These are phyloP conservation scores for Linum tenue DNA, from an alignment of 345 rosid species.

Conservation along the genomic window DNA sequence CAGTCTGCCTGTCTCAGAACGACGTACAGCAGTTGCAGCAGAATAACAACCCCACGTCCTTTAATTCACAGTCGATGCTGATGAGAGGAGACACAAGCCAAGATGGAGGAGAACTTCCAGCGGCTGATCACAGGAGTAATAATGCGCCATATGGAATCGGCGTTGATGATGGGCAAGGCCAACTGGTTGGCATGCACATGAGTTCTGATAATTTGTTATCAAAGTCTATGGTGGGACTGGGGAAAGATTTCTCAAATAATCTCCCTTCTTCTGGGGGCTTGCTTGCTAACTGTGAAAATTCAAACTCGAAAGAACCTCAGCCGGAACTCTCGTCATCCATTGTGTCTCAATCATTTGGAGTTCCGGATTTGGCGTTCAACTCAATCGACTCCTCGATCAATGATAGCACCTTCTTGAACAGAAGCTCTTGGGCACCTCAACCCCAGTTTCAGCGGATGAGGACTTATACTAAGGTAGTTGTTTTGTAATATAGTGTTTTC, in stretches of 20 bases:
- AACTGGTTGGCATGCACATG: constrained; percentile 21
- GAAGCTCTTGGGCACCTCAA: constrained; percentile 39
- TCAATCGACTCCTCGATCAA: constrained; percentile 47
- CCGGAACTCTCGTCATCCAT: constrained; percentile 54
- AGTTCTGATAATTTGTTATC: constrained; percentile 32
- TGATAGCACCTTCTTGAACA: constrained; percentile 36
- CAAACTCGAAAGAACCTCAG: constrained; percentile 44
- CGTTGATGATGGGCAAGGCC: constrained; percentile 31
- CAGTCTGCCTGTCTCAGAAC: constrained; percentile 49
- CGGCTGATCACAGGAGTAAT: constrained; percentile 31
- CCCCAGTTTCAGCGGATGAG: constrained; percentile 50
- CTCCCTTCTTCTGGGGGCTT: constrained; percentile 38
- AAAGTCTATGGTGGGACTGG: constrained; percentile 35
- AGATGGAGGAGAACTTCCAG: constrained; percentile 40
- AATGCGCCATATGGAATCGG: constrained; percentile 22
- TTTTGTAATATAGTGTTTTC: neutral
- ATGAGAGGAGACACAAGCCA: constrained; percentile 43
- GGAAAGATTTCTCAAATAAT: constrained; percentile 40
- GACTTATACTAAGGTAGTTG: constrained; percentile 54
- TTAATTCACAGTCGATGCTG: constrained; percentile 34
- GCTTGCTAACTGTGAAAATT: constrained; percentile 32
- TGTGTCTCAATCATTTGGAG: constrained; percentile 60
- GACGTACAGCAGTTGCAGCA: constrained; percentile 40
- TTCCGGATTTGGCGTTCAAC: constrained; percentile 45
- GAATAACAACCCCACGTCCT: constrained; percentile 33